Evolutionary conservation across 2,329 filamentous ascomycete genomes (phyloP).

Genomic region (Apiospora hydei): DNA sequence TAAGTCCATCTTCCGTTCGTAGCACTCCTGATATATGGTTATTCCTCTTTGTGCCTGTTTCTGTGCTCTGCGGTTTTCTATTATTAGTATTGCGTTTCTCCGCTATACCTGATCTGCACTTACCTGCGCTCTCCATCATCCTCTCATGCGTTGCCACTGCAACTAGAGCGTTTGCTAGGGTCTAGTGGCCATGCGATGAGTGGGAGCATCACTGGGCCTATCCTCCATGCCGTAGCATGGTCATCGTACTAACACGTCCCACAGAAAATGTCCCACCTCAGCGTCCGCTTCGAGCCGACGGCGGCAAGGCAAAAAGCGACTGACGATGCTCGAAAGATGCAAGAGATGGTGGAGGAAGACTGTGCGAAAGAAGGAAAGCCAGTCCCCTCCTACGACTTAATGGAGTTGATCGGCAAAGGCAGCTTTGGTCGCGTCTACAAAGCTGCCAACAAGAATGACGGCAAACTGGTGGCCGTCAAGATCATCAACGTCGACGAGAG

Average conservation of each 20-base stretch:
- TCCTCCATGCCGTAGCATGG: background rate
- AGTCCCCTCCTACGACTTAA: slow-evolving; percentile 71
- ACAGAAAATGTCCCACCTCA: slow-evolving; percentile 4
- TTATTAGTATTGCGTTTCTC: background rate
- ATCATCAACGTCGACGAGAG: slow-evolving; percentile 85
- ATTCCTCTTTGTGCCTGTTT: background rate
- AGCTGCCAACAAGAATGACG: slow-evolving; percentile 54
- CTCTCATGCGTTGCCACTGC: background rate
- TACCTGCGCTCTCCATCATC: background rate
- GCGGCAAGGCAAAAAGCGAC: slow-evolving; percentile 59
- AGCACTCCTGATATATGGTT: background rate
- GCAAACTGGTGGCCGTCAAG: slow-evolving; percentile 74
- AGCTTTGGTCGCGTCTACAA: slow-evolving; percentile 79
- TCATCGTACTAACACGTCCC: background rate
- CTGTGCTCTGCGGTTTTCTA: background rate
- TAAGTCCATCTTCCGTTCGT: background rate
- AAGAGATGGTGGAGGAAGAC: slow-evolving; percentile 67
- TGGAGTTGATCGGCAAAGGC: slow-evolving; percentile 78
- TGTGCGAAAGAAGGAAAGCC: slow-evolving; percentile 66
- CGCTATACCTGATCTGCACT: background rate
- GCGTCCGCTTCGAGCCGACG: slow-evolving; percentile 13
- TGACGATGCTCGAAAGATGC: slow-evolving; percentile 76
- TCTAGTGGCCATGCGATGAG: background rate
- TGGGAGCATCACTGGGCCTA: background rate
- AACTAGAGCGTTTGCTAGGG: background rate